Evolutionary conservation across 352 stramenopile species (phyloP), one percentile per base, ranked within the genome.

Genomic region (Blastocystis sp.): DNA sequence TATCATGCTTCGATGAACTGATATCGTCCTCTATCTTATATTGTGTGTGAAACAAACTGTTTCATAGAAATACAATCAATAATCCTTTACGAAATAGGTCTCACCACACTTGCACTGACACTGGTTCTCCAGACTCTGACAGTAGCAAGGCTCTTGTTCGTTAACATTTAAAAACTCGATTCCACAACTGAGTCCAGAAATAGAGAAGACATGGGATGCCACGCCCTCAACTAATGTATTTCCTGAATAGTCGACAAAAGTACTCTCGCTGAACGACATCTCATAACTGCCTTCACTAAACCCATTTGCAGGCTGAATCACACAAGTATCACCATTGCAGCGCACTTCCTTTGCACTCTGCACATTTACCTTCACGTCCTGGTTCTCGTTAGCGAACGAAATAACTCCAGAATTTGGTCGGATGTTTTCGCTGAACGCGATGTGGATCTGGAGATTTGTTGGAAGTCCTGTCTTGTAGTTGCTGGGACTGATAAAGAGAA

Each of bases 31-130:
- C 20, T 59, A n/a, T 13, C 6, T 15, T n/a, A 13, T 47, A 50
- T 43, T 47, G 5, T 34, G 6, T 73, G 15, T 50, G n/a, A 15
- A 50, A 47, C 62, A 80, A 80, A 63, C 41, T 45, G 29, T 18
- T 34, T 18, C 26, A 80, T 59, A 59, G 37, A 80, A 34, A 61
- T 50, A 62, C 43, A 64, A 6, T 80, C 34, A 80, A 63, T 80
- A 80, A 43, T 80, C 70, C 70, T 80, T 80, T 64, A 80, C 70
- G 50, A 80, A 80, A 37, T 80, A 80, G 39, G 70, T 80, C 70
- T 80, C 70, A 50, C 70, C 70, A 39, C 70, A 80, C 37, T 63
- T 13, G 34, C 70, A 80, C 23, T 80, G 70, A 64, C 70, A 80
- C 43, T 80, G 70, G 45, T 80, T 80, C 45, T 62, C 70, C 43